Percentiles rank a stretch among this genome's conserved stretches.
phyloP scores from a whole-genome alignment of 2,329 filamentous ascomycete genomes.

The Diaporthe amygdali region DNA sequence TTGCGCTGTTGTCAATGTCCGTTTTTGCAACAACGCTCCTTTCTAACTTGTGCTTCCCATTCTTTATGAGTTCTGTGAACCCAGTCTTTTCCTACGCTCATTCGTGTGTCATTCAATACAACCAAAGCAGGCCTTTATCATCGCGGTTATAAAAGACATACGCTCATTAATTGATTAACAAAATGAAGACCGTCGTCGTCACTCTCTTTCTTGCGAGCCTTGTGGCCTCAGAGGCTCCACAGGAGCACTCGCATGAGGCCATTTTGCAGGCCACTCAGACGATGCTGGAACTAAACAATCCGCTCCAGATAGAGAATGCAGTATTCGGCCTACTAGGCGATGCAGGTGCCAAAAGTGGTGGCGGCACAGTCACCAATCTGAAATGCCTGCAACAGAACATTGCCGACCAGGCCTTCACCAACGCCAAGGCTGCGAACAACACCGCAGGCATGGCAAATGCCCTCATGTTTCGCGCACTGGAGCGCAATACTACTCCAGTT shows the following conservation, averaged over 20 bases:
- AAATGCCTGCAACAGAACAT: constrained; percentile 33
- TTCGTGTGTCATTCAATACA: neutral
- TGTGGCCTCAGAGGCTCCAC: constrained; percentile 49
- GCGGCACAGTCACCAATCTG: constrained; percentile 23
- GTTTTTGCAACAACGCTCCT: neutral
- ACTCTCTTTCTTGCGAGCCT: neutral
- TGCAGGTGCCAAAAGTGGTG: constrained; percentile 46
- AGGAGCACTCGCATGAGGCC: constrained; percentile 56
- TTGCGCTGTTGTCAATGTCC: too few species aligned
- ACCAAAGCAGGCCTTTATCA: neutral
- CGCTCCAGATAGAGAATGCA: constrained; percentile 49
- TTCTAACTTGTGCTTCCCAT: neutral
- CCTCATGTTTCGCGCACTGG: constrained; percentile 47
- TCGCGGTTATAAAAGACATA: neutral
- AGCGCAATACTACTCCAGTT: constrained; percentile 48
- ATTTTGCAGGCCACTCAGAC: constrained; percentile 46
- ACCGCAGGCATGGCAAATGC: constrained; percentile 46
- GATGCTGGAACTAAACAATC: constrained; percentile 48
- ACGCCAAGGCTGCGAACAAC: constrained; percentile 47
- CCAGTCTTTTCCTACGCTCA: neutral
- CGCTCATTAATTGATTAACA: neutral
- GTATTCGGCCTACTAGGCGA: constrained; percentile 49
- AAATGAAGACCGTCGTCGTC: neutral
- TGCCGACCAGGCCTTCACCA: constrained; percentile 53
- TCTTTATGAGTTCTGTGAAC: neutral